Evolutionary conservation across 2,329 filamentous ascomycete species (phyloP), one percentile per base, ranked within the genome.

Genomic region (Beauveria sp.): DNA sequence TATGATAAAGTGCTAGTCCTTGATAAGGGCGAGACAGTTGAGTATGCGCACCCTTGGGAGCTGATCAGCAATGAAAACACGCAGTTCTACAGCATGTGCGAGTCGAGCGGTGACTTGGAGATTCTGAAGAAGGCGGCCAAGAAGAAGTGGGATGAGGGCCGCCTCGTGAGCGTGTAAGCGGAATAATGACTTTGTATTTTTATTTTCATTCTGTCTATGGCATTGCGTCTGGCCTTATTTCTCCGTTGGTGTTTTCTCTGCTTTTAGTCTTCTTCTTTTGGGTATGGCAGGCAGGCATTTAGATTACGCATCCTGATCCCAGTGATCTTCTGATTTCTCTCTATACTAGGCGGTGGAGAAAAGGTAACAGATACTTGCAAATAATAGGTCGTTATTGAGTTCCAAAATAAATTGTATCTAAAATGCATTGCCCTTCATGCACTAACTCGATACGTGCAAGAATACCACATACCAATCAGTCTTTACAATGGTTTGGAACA

Each of bases 1-100:
- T 99, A 97, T 70, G 94, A 99, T 77, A 96, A 96, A 78, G 93
- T 99, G 16, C 79, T 99, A 18, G 92, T 99, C 14, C 80, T 99
- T 5, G 94, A 99, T 70, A 91, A 92, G 72, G 94, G 94, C 10
- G 76, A 84, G 63, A 88, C 97, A 22, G 83, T 94, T 5, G 93
- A 99, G 75, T 99, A 85, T 70, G 94, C 87, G n/a, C 89, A 96
- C 69, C 94, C 94, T 0, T 92, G 88, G 77, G 86, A 91, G 66
- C 78, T 99, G 56, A 82, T 96, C 65, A 83, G 81, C 70, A 87
- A 87, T 67, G 79, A 89, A 61, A 84, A 83, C 3, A 88, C 91
- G 26, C 75, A 75, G 43, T 87, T 87, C 73, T 75, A 79, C 61
- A 74, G 80, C 66, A 88, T 88, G 85, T 88, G 85, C 67, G 84